phyloP scores from a whole-genome alignment of 805 yeast genomes.

The Candida saitoana region DNA sequence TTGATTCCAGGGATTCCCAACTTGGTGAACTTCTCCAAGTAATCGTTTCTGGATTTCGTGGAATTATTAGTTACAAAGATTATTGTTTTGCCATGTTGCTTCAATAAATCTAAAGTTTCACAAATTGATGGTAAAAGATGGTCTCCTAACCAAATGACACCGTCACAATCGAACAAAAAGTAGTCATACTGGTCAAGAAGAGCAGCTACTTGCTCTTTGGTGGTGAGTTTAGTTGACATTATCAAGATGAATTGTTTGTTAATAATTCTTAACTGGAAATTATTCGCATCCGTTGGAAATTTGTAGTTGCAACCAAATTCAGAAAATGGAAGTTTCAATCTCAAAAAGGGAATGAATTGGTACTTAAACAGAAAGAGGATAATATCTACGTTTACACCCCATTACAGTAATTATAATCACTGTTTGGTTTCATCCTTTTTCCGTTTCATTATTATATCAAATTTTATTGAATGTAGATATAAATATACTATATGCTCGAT shows the following conservation, averaged over 20 bases:
- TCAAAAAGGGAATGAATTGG: no score
- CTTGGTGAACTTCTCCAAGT: constrained; percentile 68
- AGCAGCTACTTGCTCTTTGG: constrained; percentile 41
- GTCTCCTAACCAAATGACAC: constrained; percentile 91
- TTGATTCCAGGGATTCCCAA: constrained; percentile 46
- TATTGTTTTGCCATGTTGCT: constrained; percentile 54
- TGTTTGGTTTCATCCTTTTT: no score
- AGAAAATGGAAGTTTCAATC: neutral
- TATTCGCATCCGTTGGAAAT: neutral
- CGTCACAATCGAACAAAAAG: constrained; percentile 94
- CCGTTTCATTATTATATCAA: no score
- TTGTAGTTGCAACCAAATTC: neutral
- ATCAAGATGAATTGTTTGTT: neutral
- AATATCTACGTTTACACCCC: no score
- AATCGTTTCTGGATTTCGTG: constrained; percentile 78
- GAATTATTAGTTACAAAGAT: constrained; percentile 95
- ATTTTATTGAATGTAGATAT: neutral
- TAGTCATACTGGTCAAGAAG: constrained; percentile 71
- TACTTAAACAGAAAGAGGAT: no score
- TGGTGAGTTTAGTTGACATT: constrained; percentile 15
- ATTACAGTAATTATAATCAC: no score
- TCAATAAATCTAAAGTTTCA: constrained; percentile 68
- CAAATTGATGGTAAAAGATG: constrained; percentile 71
- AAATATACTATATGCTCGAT: neutral
- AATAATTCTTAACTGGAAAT: neutral